These are phyloP conservation scores for Beauveria pseudobassiana DNA, from an alignment of 2,329 filamentous ascomycete genomes.

Conservation along the genomic window DNA sequence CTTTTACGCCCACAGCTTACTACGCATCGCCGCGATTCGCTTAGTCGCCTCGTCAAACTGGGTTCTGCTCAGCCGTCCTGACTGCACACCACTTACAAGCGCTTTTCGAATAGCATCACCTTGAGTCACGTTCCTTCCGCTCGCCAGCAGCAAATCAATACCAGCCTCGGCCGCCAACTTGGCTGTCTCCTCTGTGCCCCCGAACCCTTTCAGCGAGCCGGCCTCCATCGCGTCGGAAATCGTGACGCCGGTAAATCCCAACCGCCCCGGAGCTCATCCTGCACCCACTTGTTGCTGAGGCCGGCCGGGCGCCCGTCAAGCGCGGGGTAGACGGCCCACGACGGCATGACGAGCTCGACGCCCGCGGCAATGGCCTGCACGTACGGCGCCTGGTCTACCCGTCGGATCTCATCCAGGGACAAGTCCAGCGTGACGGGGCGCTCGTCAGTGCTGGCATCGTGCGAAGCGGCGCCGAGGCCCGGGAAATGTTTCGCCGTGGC, in stretches of 20 bases:
- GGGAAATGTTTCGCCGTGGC: conserved; percentile 16
- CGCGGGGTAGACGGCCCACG: conserved; percentile 17
- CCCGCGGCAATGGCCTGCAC: conserved; percentile 15
- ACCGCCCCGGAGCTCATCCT: conserved; percentile 15
- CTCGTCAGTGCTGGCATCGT: conserved; percentile 14
- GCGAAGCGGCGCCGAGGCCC: conserved; percentile 15
- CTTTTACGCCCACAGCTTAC: conserved; percentile 4
- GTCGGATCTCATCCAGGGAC: conserved; percentile 11
- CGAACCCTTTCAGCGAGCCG: conserved; percentile 11
- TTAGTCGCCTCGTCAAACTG: conserved; percentile 16
- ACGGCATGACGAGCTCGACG: conserved; percentile 16
- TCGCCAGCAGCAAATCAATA: conserved; percentile 17
- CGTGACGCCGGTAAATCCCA: conserved; percentile 15
- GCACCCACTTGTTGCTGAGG: conserved; percentile 15
- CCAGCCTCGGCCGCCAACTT: conserved; percentile 13
- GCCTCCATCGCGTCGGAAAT: conserved; percentile 17
- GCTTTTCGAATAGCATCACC: conserved; percentile 13
- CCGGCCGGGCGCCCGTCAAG: conserved; percentile 15
- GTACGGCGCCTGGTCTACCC: conserved; percentile 14
- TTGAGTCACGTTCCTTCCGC: conserved; percentile 14
- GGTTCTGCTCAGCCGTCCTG: conserved; percentile 4
- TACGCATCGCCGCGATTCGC: conserved; percentile 14
- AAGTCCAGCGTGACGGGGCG: conserved; percentile 13
- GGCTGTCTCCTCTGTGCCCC: conserved; percentile 9
- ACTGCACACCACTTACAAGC: conserved; percentile 11